Evolutionary conservation across 2,329 filamentous ascomycete species (phyloP).

Genomic region (Didymella exigua): DNA sequence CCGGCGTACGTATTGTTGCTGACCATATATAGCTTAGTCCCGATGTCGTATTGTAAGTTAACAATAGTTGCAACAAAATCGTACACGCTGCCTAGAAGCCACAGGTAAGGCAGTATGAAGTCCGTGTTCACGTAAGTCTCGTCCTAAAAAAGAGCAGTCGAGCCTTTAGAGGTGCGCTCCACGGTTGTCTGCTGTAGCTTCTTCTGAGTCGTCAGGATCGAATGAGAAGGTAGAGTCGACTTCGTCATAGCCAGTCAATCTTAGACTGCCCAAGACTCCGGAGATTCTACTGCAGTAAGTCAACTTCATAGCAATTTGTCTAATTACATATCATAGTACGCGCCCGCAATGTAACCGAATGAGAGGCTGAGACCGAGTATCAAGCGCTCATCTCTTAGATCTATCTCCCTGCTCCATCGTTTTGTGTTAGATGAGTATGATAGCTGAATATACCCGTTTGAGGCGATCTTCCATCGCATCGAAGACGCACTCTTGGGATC

Average conservation of each 20-base stretch:
- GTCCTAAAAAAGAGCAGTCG: conserved; percentile 18
- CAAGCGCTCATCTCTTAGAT: conserved; percentile 9
- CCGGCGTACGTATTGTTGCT: conserved; percentile 30
- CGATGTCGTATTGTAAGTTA: conserved; percentile 41
- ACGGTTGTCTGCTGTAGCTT: conserved; percentile 2
- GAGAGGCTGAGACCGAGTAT: conserved; percentile 4
- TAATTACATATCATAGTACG: not conserved
- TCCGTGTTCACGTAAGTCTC: conserved; percentile 40
- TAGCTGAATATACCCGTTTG: no score
- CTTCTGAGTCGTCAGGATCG: conserved; percentile 22
- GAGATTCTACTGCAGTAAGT: not conserved
- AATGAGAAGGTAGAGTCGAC: conserved; percentile 32
- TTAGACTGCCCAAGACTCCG: conserved; percentile 34
- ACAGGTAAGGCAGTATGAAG: conserved; percentile 47
- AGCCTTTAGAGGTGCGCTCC: conserved; percentile 35
- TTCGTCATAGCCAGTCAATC: conserved; percentile 50
- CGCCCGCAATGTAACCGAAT: conserved; percentile 1
- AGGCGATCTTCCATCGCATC: no score
- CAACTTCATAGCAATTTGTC: not conserved
- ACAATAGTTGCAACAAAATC: conserved; percentile 46
- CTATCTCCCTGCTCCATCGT: no score
- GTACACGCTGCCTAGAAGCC: conserved; percentile 42
- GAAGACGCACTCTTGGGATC: no score
- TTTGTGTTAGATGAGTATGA: no score
- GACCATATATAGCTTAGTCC: conserved; percentile 43